Evolutionary conservation across 352 stramenopile genomes (phyloP).

Genomic region (Pythium biforme): DNA sequence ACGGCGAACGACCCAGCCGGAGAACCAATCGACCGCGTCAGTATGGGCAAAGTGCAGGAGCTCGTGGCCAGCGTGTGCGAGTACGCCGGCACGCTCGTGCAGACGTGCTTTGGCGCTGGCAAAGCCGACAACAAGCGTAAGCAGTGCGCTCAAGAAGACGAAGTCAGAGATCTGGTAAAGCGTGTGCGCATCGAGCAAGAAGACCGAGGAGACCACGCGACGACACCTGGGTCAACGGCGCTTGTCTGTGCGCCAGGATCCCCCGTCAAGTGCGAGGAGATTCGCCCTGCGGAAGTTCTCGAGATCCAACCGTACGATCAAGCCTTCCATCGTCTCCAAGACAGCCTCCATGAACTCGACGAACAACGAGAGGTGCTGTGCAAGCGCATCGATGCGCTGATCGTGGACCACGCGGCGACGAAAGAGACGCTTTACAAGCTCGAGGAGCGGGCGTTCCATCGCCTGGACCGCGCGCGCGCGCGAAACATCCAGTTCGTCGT

Average conservation of each 20-base stretch:
- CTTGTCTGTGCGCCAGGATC: neutral
- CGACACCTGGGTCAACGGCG: neutral
- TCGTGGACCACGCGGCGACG: neutral
- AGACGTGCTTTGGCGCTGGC: constrained; percentile 1
- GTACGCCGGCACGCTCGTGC: constrained; percentile 6
- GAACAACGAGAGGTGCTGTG: neutral
- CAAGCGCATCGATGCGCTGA: neutral
- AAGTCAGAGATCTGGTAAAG: too few species aligned
- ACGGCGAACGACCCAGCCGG: neutral
- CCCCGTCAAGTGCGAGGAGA: constrained; percentile 8
- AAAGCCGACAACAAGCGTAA: neutral
- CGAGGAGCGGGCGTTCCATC: constrained; percentile 4
- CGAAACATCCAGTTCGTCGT: constrained; percentile 15
- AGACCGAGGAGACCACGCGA: neutral
- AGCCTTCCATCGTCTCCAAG: constrained; percentile 10
- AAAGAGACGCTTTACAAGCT: constrained; percentile 10
- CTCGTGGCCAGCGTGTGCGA: constrained; percentile 11
- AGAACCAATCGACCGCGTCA: neutral
- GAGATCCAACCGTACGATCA: constrained; percentile 4
- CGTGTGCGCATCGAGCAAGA: neutral
- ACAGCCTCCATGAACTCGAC: constrained; percentile 6
- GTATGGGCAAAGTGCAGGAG: constrained; percentile 2
- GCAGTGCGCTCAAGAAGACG: neutral
- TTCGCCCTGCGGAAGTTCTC: neutral
- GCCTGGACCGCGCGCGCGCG: constrained; percentile 15